Evolutionary conservation across 352 stramenopile species (phyloP).

Genomic region (Phytopythium chamaehyphon): DNA sequence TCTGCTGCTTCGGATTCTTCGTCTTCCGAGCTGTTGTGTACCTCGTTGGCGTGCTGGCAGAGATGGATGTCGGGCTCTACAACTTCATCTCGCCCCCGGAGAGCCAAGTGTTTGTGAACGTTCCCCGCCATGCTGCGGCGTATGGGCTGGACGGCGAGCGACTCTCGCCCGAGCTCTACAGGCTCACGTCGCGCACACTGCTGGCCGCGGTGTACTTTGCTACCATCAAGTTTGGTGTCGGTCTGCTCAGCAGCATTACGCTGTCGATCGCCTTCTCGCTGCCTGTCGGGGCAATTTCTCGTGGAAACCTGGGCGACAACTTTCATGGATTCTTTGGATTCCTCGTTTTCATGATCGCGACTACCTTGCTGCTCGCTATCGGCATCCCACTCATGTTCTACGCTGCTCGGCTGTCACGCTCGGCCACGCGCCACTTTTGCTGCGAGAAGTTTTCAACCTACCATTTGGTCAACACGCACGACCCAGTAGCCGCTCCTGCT

Average conservation of each 20-base stretch:
- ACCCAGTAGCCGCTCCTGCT: conserved; percentile 10
- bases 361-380: conserved; percentile 38
- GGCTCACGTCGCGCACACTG: conserved; percentile 35
- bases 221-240: conserved; percentile 53
- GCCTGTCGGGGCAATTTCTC: conserved; percentile 29
- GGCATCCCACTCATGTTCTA: conserved; percentile 58
- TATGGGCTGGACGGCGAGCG: conserved; percentile 32
- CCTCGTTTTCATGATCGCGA: conserved; percentile 41
- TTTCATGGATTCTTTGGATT: conserved; percentile 36
- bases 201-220: conserved; percentile 55
- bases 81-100: conserved; percentile 58
- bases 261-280: conserved; percentile 55
- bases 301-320: conserved; percentile 30
- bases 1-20: conserved; percentile 52
- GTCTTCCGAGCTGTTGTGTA: conserved; percentile 52
- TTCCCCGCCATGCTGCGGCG: conserved; percentile 31
- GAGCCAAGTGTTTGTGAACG: conserved; percentile 44
- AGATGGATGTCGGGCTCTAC: conserved; percentile 53
- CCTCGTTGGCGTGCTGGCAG: conserved; percentile 44
- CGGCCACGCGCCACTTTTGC: conserved; percentile 62
- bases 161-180: conserved; percentile 43
- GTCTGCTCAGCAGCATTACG: conserved; percentile 43
- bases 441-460: conserved; percentile 57
- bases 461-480: conserved; percentile 24
- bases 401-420: conserved; percentile 30